Evolutionary conservation across 108 stramenopile genomes (phyloP).

Genomic region (Cyclotella cryptica): DNA sequence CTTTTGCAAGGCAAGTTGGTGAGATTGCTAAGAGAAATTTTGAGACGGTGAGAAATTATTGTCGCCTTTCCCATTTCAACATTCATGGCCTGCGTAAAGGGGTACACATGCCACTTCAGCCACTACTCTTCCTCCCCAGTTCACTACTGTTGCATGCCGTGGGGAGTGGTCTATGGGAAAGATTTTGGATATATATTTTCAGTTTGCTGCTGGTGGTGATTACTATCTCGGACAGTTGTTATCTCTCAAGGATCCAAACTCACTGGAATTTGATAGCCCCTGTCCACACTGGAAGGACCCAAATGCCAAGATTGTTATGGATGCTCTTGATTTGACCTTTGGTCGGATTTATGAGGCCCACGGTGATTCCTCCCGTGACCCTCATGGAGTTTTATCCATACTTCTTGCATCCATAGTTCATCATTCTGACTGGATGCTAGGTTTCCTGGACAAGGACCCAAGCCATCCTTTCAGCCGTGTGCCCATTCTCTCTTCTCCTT

Average conservation of each 20-base stretch:
- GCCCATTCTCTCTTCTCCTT: conserved; percentile 6
- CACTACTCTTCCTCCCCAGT: conserved; percentile 49
- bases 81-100: conserved; percentile 51
- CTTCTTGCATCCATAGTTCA: conserved; percentile 47
- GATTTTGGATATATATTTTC: conserved; percentile 54
- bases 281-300: conserved; percentile 40
- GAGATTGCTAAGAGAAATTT: conserved; percentile 9
- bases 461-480: conserved; percentile 31
- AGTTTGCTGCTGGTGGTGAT: conserved; percentile 51
- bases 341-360: conserved; percentile 3
- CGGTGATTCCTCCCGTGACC: conserved; percentile 13
- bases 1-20: conserved; percentile 22
- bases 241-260: conserved; percentile 35
- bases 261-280: conserved; percentile 28
- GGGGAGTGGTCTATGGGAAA: conserved; percentile 57
- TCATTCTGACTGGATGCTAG: conserved; percentile 35
- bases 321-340: not conserved
- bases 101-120: conserved; percentile 45
- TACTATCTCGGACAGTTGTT: conserved; percentile 52
- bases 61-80: too few species aligned
- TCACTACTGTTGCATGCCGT: conserved; percentile 39
- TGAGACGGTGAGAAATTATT: conserved; percentile 5
- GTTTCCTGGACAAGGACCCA: conserved; percentile 15
- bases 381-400: conserved; percentile 20
- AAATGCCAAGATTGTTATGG: not conserved